Base-by-base conservation (phyloP, 106 monocot species). In the Dioscorea alata region DNA sequence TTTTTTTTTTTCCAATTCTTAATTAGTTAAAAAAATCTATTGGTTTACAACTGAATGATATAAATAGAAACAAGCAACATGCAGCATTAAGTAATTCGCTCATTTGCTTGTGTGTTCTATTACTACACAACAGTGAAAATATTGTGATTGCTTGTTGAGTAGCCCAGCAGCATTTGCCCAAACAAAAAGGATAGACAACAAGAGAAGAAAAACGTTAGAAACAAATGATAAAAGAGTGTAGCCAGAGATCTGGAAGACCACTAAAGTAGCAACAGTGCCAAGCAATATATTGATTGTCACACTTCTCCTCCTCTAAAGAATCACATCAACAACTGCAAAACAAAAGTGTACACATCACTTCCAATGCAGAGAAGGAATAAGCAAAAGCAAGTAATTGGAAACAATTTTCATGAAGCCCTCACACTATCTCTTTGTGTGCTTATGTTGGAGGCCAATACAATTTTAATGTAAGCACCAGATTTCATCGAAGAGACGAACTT, bases 231-330 rank as follows among this genome's bases (percentile, higher is more conserved):
- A 19, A 20, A 94, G 70, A 31, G 83, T 94, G 57, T 94, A 86
- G 14, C 83, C 79, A 51, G 65, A 83, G 22, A 69, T 33, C 49
- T 79, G 71, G 61, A 90, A 94, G 14, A 90, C 58, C 65, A 80
- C 56, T 90, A 85, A 94, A 50, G 83, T 76, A 21, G 75, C 58
- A 59, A 88, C 56, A 1, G 83, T 66, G 17, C 76, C 88, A 0
- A 79, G 23, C 20, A 94, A 51, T 67, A 80, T 75, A 23, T 74
- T 77, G 0, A 78, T 17, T 2, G 90, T 66, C 0, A 69, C 71
- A 61, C 85, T n/a, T n/a, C n/a, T 77, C 33, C 83, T 77, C 61
- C 88, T 83, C 94, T 90, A 94, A 20, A 94, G 60, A 2, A 94
- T 67, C 69, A 94, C 75, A 83, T 91, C 94, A 68, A 88, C 90